These are phyloP conservation scores for Colletotrichum godetiae DNA, from an alignment of 2,329 filamentous ascomycete species.

Conservation along the genomic window DNA sequence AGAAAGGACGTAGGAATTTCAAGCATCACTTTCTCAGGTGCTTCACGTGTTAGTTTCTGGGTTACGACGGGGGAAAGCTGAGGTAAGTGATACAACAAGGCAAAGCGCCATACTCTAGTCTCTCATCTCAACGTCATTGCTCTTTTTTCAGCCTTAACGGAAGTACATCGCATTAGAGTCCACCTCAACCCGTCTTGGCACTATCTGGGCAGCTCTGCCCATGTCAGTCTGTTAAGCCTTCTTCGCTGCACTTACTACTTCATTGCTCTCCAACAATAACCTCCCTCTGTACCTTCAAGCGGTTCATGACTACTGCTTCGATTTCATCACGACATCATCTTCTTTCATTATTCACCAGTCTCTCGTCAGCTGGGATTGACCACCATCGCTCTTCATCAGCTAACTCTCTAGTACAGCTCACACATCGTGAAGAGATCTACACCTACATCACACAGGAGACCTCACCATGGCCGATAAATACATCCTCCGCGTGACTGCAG, in stretches of 20 bases:
- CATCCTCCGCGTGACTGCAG: slow-evolving; percentile 84
- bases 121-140: slow-evolving; percentile 35
- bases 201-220: not conserved
- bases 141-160: slow-evolving; percentile 12
- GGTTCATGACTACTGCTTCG: not conserved
- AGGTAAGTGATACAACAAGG: slow-evolving; percentile 1
- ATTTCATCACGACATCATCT: not conserved
- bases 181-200: not conserved
- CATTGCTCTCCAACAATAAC: not conserved
- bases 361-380: not conserved
- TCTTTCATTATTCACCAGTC: not conserved
- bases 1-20: not conserved
- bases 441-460: not conserved
- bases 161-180: not conserved
- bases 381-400: not conserved
- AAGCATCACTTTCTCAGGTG: not conserved
- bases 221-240: not conserved
- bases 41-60: slow-evolving; percentile 3
- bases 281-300: not conserved
- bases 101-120: slow-evolving; percentile 15
- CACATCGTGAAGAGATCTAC: not conserved
- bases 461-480: slow-evolving; percentile 75
- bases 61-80: not conserved
- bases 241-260: not conserved
- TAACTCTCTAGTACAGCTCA: not conserved